Base-by-base conservation (phyloP, 768 basidiomycete species). In the Piloderma croceum region DNA sequence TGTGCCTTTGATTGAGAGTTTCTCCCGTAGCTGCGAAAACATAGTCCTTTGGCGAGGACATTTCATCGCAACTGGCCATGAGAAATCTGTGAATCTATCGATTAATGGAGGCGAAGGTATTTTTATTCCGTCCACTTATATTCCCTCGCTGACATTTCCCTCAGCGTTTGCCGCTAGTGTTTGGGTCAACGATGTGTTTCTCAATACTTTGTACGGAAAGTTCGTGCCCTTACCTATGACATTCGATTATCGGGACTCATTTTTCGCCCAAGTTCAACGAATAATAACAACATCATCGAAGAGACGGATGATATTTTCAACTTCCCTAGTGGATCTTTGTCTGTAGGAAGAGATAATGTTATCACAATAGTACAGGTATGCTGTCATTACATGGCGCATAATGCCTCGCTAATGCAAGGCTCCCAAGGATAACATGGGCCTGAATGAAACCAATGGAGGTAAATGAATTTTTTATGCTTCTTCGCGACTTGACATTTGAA, bases 41-140 rank as follows among this genome's bases (percentile, higher is more conserved):
- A 67, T 74, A 5, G 81, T 89, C 22, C 64, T 91, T 11, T 90
- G 84, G 84, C 72, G 85, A 23, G 89, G 89, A 1, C 83, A 89
- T 58, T 91, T 91, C 60, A 68, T 58, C 11, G 75, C 74, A 1
- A 79, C 73, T 0, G 77, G 79, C 10, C 51, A 54, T 2, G 80
- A 81, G 53, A 76, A 70, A 52, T 80, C 70, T 23, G 76, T 82
- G 20, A 84, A 85, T 45, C 62, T 90, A 10, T 82, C 81, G 1
- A 82, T 91, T 52, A 88, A 89, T 46, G 89, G 88, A 6, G 85
- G 88, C 9, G 72, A 76, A 71, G 84, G 83, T 81, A 41, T 13
- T 59, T 45, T 34, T 37, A 7, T 39, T 24, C 9, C 5, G 24
- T 35, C 7, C 31, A 24, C 5, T 29, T 25, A 24, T 24, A 20